Conservation (phyloP, 768 basidiomycete species). For the Asterophora parasitica region DNA sequence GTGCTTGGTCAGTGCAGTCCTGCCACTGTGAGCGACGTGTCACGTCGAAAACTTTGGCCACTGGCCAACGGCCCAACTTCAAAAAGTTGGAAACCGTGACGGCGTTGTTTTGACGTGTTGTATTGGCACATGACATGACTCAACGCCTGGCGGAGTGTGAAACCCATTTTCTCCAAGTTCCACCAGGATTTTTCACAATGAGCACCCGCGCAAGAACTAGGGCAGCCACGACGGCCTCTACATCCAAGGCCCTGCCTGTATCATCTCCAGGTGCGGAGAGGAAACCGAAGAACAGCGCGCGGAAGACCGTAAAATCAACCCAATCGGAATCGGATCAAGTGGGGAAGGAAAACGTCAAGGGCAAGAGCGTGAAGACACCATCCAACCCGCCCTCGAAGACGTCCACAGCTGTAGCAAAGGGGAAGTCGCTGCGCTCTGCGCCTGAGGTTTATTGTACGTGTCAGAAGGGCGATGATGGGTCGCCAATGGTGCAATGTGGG, state of each 20-base stretch:
- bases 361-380: slow-evolving; percentile 8
- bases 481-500: slow-evolving; percentile 76
- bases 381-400: slow-evolving; percentile 14
- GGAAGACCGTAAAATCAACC: slow-evolving; percentile 11
- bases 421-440: slow-evolving; percentile 7
- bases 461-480: slow-evolving; percentile 65
- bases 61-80: too few species aligned
- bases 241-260: slow-evolving; percentile 11
- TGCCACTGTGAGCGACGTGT: too few species aligned
- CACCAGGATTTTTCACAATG: slow-evolving; percentile 24
- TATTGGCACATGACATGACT: slow-evolving; percentile 9
- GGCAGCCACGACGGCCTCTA: slow-evolving; percentile 23
- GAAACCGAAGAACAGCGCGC: slow-evolving; percentile 14
- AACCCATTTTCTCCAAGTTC: slow-evolving; percentile 9
- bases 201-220: slow-evolving; percentile 43
- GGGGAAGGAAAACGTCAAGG: slow-evolving; percentile 26
- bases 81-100: neutral
- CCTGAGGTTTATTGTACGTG: slow-evolving; percentile 54
- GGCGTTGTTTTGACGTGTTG: neutral
- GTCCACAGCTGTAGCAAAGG: neutral
- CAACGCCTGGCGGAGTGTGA: slow-evolving; percentile 13
- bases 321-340: slow-evolving; percentile 15
- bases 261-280: slow-evolving; percentile 11
- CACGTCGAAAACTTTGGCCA: too few species aligned
- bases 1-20: too few species aligned